phyloP scores from a whole-genome alignment of 1,284 basidiomycete species.

The Spongiforma sp. region DNA sequence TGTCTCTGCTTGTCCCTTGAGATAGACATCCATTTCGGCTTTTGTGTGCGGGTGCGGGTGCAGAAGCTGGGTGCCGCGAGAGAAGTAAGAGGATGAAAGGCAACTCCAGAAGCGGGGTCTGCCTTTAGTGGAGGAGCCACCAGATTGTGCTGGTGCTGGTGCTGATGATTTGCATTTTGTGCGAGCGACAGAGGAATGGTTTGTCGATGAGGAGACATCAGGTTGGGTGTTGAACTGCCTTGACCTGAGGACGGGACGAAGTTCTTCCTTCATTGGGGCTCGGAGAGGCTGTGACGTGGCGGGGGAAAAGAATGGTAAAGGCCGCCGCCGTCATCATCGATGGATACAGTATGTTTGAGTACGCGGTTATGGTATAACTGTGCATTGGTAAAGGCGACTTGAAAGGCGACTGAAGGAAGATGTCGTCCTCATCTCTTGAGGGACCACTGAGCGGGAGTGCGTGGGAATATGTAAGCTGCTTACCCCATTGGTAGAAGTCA shows the following conservation, averaged over 20 bases:
- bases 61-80: slow-evolving; percentile 63
- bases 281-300: slow-evolving; percentile 52
- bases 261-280: slow-evolving; percentile 58
- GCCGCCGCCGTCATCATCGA: slow-evolving; percentile 60
- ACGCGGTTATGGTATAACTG: slow-evolving; percentile 37
- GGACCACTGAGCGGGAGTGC: no score
- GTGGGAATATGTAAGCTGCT: no score
- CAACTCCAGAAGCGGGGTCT: slow-evolving; percentile 35
- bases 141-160: no score
- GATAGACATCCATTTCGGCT: slow-evolving; percentile 65
- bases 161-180: slow-evolving; percentile 66
- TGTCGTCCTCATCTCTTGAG: no score
- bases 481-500: no score
- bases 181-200: slow-evolving; percentile 46
- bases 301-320: slow-evolving; percentile 45
- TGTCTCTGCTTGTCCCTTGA: slow-evolving; percentile 67
- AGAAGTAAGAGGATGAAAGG: slow-evolving; percentile 69
- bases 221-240: no score
- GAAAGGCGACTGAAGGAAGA: slow-evolving; percentile 61
- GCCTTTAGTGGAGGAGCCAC: slow-evolving; percentile 43
- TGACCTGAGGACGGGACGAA: slow-evolving; percentile 38
- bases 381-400: slow-evolving; percentile 50
- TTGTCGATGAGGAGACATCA: slow-evolving; percentile 17
- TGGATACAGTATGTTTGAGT: slow-evolving; percentile 49
- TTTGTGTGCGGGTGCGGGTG: slow-evolving; percentile 58